These are phyloP conservation scores for Hygrophoropsis aurantiaca DNA, from an alignment of 768 basidiomycete species.

Conservation along the genomic window DNA sequence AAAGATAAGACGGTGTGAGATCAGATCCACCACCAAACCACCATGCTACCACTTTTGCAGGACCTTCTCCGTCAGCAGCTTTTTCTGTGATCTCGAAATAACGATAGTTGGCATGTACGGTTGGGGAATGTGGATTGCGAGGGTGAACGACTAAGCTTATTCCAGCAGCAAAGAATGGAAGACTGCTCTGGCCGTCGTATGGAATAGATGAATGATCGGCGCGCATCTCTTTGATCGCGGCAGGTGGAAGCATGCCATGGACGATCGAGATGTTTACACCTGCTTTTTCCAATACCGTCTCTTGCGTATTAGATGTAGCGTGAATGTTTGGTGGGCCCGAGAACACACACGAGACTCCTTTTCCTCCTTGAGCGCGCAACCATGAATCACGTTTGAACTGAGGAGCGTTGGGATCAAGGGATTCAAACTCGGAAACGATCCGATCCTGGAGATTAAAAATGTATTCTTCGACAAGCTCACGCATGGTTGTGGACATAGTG, in stretches of 20 bases:
- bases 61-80: constrained; percentile 26
- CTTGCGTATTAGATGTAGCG: constrained; percentile 32
- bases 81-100: constrained; percentile 90
- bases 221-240: constrained; percentile 92
- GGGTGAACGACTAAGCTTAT: constrained; percentile 94
- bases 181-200: constrained; percentile 53
- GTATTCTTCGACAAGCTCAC: constrained; percentile 73
- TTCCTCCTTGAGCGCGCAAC: constrained; percentile 67
- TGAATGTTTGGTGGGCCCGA: constrained; percentile 36
- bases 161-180: constrained; percentile 94
- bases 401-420: constrained; percentile 69
- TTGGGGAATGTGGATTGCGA: constrained; percentile 89
- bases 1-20: constrained; percentile 91
- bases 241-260: constrained; percentile 81
- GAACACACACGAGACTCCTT: constrained; percentile 84
- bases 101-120: constrained; percentile 94
- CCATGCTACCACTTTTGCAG: constrained; percentile 75
- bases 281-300: constrained; percentile 84
- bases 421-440: constrained; percentile 77
- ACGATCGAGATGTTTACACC: constrained; percentile 95
- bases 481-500: constrained; percentile 47
- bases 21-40: constrained; percentile 99
- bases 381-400: constrained; percentile 81
- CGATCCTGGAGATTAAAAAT: constrained; percentile 73
- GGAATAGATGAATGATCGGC: constrained; percentile 84